Conservation (phyloP, 495 filamentous ascomycete species). For the Trichoderma erinaceum region DNA sequence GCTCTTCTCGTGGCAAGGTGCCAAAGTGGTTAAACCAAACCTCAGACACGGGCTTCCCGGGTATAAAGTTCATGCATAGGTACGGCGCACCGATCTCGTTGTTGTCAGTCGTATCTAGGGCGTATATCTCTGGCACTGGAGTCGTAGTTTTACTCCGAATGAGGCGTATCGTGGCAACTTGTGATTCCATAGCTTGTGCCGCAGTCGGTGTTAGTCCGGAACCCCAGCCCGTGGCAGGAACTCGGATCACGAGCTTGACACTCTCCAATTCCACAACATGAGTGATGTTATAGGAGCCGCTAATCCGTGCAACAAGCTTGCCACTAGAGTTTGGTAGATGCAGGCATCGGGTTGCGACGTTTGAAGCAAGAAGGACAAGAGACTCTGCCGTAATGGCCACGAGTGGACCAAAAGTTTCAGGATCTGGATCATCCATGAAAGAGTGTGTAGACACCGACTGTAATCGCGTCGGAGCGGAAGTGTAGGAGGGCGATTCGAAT, state of each 20-base stretch:
- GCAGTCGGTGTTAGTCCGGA: constrained; percentile 20
- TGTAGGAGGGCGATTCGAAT: too few relatives aligned
- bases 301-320: background rate
- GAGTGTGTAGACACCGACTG: too few relatives aligned
- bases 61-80: constrained; percentile 25
- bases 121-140: constrained; percentile 25
- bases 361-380: background rate
- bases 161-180: constrained; percentile 25
- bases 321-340: background rate
- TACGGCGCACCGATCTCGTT: constrained; percentile 25
- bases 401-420: background rate
- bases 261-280: constrained; percentile 22
- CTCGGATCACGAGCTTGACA: constrained; percentile 25
- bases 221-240: constrained; percentile 22
- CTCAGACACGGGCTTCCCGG: constrained; percentile 16
- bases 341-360: background rate
- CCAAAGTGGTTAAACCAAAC: constrained; percentile 16
- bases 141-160: constrained; percentile 21
- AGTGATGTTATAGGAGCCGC: constrained; percentile 22
- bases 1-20: background rate
- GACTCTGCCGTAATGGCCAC: background rate
- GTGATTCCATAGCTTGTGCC: constrained; percentile 23
- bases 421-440: too few relatives aligned
- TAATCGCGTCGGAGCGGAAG: too few relatives aligned
- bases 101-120: constrained; percentile 21